Conservation (phyloP, 257 asterid species). For the Linaria vulgaris region DNA sequence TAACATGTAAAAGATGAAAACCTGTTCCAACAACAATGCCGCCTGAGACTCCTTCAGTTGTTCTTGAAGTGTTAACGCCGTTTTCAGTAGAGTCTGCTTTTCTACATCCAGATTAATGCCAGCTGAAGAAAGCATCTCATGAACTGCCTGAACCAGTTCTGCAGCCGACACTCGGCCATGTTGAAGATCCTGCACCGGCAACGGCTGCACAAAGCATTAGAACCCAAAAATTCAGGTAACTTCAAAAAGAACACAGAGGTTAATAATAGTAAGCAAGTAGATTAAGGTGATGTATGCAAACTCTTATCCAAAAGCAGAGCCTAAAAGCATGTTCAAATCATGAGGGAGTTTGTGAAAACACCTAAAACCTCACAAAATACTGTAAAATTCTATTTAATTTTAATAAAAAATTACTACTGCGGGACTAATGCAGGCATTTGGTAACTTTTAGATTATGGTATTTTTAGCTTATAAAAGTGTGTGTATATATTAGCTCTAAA, state of each 20-base stretch:
- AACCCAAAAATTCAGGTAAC: neutral
- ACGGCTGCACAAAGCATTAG: constrained; percentile 37
- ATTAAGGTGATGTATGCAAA: no score
- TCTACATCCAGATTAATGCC: constrained; percentile 80
- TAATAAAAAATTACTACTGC: no score
- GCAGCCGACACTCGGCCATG: constrained; percentile 81
- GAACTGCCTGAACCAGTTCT: constrained; percentile 93
- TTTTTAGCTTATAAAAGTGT: no score
- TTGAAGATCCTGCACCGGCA: constrained; percentile 67
- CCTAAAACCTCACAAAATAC: no score
- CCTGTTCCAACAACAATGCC: constrained; percentile 92
- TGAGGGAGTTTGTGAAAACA: no score
- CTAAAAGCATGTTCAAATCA: no score
- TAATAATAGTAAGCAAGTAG: constrained; percentile 18
- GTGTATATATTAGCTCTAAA: no score
- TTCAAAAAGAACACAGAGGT: neutral
- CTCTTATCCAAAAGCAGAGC: no score
- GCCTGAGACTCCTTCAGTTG: constrained; percentile 90
- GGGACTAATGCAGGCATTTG: no score
- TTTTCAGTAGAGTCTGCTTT: constrained; percentile 71
- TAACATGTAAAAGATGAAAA: constrained; percentile 24
- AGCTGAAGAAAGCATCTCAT: constrained; percentile 94
- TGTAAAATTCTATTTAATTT: no score
- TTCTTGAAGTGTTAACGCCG: constrained; percentile 73
- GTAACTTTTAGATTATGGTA: no score